Base-by-base conservation (phyloP, 768 basidiomycete genomes). In the Nevesoporus exiguus region DNA sequence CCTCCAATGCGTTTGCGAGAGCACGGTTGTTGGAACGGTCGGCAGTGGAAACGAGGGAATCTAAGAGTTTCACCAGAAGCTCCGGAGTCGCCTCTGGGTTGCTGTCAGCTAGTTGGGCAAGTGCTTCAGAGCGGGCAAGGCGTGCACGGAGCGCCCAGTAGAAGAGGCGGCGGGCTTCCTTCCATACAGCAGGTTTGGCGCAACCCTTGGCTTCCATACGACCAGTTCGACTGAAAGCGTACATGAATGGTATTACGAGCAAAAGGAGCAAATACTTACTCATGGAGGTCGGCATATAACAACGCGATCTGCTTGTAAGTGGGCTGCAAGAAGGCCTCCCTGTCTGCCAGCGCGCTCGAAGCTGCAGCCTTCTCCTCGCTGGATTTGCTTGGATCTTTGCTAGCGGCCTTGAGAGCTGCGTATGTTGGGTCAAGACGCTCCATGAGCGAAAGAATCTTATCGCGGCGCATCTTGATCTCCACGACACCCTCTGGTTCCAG, bases 131-230 rank as follows among this genome's bases (percentile, higher is more conserved):
- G 51, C 80, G 83, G 24, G 88, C 87, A 30, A 90, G 73, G 49
- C 87, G 85, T n/a, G 87, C 86, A 41, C 95, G 88, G 29, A 92
- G 79, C 40, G 90, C 84, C 94, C 93, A 97, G 75, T 96, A 96
- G 80, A 98, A 95, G 66, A 85, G 80, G 56, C 93, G 82, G 55
- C 93, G 86, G 51, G 94, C 84, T 49, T 90, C 80, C 71, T 90
- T 92, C 95, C 95, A 98, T 43, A 85, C 81, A 27, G 84, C 78
- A 19, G 91, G 79, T 57, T 86, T 88, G 8, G 95, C 95, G 60
- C 95, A 95, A 17, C 92, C 93, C 74, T 98, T 98, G 25, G 95
- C 95, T 73, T 97, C 92, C 94, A 97, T 96, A 44, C 95, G 92
- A 45, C 94, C 94, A 42, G 84, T 81, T 45, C 95, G 92, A 72